phyloP scores from a whole-genome alignment of 257 asterid genomes.

The Mitragyna speciosa region DNA sequence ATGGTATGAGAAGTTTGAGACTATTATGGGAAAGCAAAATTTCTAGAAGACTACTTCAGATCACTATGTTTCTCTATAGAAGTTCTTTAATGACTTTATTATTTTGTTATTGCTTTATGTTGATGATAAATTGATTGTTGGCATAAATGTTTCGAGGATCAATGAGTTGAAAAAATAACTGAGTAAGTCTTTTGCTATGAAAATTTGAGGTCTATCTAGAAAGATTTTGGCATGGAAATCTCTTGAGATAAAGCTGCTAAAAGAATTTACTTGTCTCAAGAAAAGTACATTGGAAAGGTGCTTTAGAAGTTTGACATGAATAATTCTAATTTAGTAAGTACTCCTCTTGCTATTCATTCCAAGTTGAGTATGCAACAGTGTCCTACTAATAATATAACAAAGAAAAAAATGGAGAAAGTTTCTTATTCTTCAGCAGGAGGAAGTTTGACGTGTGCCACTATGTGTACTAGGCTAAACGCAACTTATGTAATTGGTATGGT shows the following conservation, averaged over 20 bases:
- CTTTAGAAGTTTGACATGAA: not conserved
- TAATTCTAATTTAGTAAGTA: not conserved
- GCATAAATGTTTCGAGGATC: not conserved
- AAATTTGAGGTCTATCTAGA: not conserved
- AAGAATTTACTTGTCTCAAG: not conserved
- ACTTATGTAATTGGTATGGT: not conserved
- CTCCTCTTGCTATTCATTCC: not conserved
- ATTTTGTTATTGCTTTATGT: not conserved
- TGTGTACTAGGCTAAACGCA: not conserved
- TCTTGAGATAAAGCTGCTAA: not conserved
- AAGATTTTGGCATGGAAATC: constrained; percentile 2
- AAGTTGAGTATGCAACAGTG: no score
- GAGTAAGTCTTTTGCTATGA: constrained; percentile 15
- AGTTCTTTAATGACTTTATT: not conserved
- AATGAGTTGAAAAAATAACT: not conserved
- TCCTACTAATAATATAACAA: no score
- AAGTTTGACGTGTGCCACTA: not conserved
- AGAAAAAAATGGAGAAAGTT: no score
- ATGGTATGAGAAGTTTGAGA: no score
- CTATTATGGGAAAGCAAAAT: not conserved
- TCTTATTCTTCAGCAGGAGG: not conserved
- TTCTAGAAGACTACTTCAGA: not conserved
- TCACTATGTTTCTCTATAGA: not conserved
- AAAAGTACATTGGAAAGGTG: not conserved
- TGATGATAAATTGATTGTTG: not conserved